Evolutionary conservation across 306 rosid species (phyloP).

Genomic region (Prinsepia uniflora): DNA sequence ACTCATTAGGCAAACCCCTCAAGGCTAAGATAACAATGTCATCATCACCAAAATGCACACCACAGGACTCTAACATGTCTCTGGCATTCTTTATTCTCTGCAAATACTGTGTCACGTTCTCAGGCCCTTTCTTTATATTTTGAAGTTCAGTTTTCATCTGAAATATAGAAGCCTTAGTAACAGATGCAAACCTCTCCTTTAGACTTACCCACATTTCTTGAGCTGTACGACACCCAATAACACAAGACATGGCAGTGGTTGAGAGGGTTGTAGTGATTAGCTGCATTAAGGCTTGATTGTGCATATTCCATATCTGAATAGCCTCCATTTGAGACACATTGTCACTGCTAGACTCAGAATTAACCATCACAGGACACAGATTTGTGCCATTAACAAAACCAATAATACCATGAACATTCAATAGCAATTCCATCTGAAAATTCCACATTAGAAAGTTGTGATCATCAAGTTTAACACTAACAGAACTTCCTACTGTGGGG

Average conservation of each 20-base stretch:
- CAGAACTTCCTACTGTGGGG: too few relatives aligned
- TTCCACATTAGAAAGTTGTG: too few relatives aligned
- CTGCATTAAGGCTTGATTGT: background rate
- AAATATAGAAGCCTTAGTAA: background rate
- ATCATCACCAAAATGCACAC: background rate
- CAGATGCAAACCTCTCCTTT: background rate
- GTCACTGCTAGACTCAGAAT: too few relatives aligned
- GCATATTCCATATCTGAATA: background rate
- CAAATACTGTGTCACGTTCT: background rate
- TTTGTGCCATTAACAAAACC: background rate
- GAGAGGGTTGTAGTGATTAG: background rate
- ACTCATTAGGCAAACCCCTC: background rate
- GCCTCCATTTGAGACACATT: background rate
- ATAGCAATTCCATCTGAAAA: too few relatives aligned
- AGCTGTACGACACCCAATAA: background rate
- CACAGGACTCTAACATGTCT: background rate
- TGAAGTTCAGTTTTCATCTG: too few relatives aligned
- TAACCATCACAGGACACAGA: background rate
- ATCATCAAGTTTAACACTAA: too few relatives aligned
- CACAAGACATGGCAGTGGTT: background rate
- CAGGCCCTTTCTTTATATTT: background rate
- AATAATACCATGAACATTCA: background rate
- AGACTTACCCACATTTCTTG: background rate
- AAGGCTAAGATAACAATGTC: background rate
- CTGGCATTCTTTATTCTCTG: background rate